Conservation (phyloP, 129 eudicot genomes). For the Helichrysum umbraculigerum region DNA sequence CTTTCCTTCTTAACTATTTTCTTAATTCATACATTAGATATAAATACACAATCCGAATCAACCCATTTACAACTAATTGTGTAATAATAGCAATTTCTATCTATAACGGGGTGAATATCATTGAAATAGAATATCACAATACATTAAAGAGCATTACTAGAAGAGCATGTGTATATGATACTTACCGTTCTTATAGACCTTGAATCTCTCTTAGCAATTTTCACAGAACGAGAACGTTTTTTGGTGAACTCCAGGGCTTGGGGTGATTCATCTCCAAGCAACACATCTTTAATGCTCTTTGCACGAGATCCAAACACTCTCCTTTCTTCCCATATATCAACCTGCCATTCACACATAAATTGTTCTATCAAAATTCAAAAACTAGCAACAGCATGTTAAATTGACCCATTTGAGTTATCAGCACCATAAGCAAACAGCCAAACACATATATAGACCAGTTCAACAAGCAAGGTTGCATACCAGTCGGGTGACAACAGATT, state of each 20-base stretch:
- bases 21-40: not conserved
- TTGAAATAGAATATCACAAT: not conserved
- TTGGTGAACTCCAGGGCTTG: conserved; percentile 75
- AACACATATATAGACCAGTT: not conserved
- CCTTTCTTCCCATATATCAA: conserved; percentile 91
- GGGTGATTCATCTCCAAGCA: conserved; percentile 79
- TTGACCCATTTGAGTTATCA: not conserved
- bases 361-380: conserved; percentile 12
- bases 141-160: not conserved
- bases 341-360: conserved; percentile 42
- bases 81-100: not conserved
- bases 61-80: not conserved
- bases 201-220: conserved; percentile 83
- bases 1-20: not conserved
- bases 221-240: conserved; percentile 83
- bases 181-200: conserved; percentile 80
- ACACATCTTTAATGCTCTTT: conserved; percentile 60
- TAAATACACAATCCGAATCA: not conserved
- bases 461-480: conserved; percentile 37
- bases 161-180: conserved; percentile 7
- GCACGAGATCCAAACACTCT: conserved; percentile 83
- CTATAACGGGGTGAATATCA: not conserved
- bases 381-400: not conserved
- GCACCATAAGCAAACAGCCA: not conserved
- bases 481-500: conserved; percentile 73